Base-by-base conservation (phyloP, 352 stramenopile genomes). In the Globisporangium solare region DNA sequence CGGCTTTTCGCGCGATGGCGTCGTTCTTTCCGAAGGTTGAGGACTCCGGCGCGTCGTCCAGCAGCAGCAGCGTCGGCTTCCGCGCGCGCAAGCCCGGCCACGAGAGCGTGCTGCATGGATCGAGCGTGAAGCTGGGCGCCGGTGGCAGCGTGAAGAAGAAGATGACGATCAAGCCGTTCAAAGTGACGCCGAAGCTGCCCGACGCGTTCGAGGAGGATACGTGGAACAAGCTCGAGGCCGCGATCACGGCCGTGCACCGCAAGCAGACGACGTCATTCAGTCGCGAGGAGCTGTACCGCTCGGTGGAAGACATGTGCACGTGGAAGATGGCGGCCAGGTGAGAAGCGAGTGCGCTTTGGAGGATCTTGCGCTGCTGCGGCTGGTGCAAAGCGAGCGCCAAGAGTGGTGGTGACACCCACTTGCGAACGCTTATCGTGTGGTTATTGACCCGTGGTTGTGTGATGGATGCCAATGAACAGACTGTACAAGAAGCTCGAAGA, bases 261-360 rank as follows among this genome's bases (percentile, higher is more conserved):
- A 92, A 94, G 57, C 64, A 90, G 55, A 71, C 78, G 39, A 83
- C 80, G 21, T 53, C 68, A 27, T 68, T 88, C 8, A 91, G 79
- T 27, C 67, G 84, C 43, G 83, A 95, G 62, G 86, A 95, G 60
- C 73, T 95, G 10, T 95, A 94, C 46, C 77, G 84, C 57, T 74
- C 78, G 0, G 85, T 93, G 10, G 86, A 94, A 62, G 91, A 97
- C 58, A 73, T 97, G 58, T 98, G 92, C 77, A 94, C 92, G 47
- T 95, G 95, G 80, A 98, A 97, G 66, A 95, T 96, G 76, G 86
- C 87, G 3, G 67, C 75, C 5, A 81, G 76, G 67, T 83, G 54
- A 20, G 50, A 13, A 46, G 21, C 5, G 47, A 18, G 8, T 39
- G 18, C 27, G 48, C 1, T 56, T 35, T 3, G 6, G 27, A 35